Base-by-base conservation (phyloP, 2,329 filamentous ascomycete species). In the Fusarium oligoseptatum region DNA sequence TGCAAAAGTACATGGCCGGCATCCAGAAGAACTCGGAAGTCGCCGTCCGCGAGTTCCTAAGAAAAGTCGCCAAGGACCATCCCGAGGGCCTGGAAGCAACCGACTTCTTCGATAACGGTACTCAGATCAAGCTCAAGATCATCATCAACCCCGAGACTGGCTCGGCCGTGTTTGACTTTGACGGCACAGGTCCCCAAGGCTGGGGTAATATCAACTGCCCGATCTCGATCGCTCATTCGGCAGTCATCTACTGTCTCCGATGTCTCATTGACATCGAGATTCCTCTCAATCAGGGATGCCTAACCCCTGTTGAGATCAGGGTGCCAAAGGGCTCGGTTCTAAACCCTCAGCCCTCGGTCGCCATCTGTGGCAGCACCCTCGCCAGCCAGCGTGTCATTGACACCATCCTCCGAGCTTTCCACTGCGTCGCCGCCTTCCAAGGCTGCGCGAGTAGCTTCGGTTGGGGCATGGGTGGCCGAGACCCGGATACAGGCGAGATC, bases 181-280 rank as follows among this genome's bases (percentile, higher is more conserved):
- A 22, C 45, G 45, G 45, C 2, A 50, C 45, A 11, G 14, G 14
- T 15, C 14, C 22, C 3, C 20, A 50, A 27, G 24, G 20, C 22
- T 27, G 14, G 20, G 22, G 22, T 3, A 24, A 27, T 6, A 15
- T 24, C 24, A 50, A 50, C 45, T 79, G 80, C 8, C 81, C 81
- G 6, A 69, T 76, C 39, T 77, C 81, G 52, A 80, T 81, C 64
- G 80, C 79, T 6, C 76, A 81, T 60, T 81, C 79, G 3, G 94
- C 94, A 56, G 95, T 96, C 77, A 95, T 97, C 79, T 97, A 97
- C 86, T 94, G 93, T 76, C 87, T 97, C 15, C 91, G 94, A 48
- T 94, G 92, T 78, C 87, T 97, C 67, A 95, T 97, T 77, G 91
- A 89, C 48, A 90, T 94, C 74, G 94, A 96, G 74, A 95, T 97